Base-by-base conservation (phyloP, 2,329 filamentous ascomycete species). In the Tolypocladium nubicola region DNA sequence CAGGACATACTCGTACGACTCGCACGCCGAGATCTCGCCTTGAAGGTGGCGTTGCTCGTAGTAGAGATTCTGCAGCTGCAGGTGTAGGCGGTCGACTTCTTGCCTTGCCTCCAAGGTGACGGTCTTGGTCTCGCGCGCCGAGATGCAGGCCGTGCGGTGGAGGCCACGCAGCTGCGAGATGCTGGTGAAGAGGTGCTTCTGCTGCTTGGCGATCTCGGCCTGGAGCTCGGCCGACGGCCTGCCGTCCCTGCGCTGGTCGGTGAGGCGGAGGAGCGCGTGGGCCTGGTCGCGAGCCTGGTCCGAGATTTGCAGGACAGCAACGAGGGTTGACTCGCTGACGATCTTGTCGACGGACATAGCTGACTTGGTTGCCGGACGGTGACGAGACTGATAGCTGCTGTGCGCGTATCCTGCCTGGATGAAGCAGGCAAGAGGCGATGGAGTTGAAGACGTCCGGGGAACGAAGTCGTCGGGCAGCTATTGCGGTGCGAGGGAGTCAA, bases 61-160 rank as follows among this genome's bases (percentile, higher is more conserved):
- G 71, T 94, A 95, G 9, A 99, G 76, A 68, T 99, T 99, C 73
- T 97, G 93, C 57, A 99, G 79, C 68, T 96, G 89, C 41, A 99
- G 79, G 69, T 97, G 92, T 60, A 99, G 79, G 54, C 87, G 84
- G 70, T 99, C 94, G 62, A 97, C 90, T 73, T 96, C 90, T 66
- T 93, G 89, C 53, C 92, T 85, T 53, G 88, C 89, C 71, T 96
- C 90, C 37, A 90, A 88, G 0, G 94, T 97, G 64, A 84, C 79
- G 56, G 88, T 79, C 71, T 97, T 97, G 16, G 92, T 96, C 64
- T 90, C 85, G 62, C 94, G 85, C 37, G 91, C 89, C 37, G 84
- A 81, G 64, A 96, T 81, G 62, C 92, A 85, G 11, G 91, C 90
- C 61, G 87, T 82, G 35, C 94, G 86, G 70, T 97, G 93, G 35